These are phyloP conservation scores for Wickerhamomyces hampshirensis DNA, from an alignment of 805 yeast species.

Conservation along the genomic window DNA sequence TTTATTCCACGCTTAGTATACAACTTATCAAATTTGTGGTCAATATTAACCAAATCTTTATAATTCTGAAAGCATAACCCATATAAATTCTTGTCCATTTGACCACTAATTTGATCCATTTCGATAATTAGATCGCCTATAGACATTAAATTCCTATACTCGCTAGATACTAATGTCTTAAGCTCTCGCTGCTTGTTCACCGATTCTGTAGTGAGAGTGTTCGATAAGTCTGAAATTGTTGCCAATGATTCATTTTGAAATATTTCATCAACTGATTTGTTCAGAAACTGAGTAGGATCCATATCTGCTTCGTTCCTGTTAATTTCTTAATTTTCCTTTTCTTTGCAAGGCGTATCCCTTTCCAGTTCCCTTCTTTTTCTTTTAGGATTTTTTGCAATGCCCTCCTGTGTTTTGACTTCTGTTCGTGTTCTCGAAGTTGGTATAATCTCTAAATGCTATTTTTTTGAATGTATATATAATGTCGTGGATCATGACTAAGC, in stretches of 20 bases:
- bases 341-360: too few relatives aligned
- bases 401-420: too few relatives aligned
- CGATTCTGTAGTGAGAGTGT: not conserved
- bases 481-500: too few relatives aligned
- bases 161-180: conserved; percentile 20
- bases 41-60: conserved; percentile 14
- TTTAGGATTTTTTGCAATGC: too few relatives aligned
- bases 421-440: too few relatives aligned
- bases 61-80: conserved; percentile 18
- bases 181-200: conserved; percentile 16
- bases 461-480: too few relatives aligned
- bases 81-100: conserved; percentile 18
- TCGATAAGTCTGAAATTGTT: not conserved
- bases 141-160: conserved; percentile 22
- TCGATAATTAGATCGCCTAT: conserved; percentile 24
- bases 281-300: too few relatives aligned
- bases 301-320: too few relatives aligned
- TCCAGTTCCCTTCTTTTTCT: too few relatives aligned
- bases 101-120: conserved; percentile 17
- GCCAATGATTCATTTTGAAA: too few relatives aligned
- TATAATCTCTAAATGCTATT: too few relatives aligned
- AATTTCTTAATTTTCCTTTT: too few relatives aligned
- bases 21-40: conserved; percentile 10
- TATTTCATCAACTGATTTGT: not conserved
- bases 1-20: not conserved